Percentiles rank a stretch among this genome's conserved stretches.
Conservation (phyloP, 768 basidiomycete species). For the Pilatotrama ljubarskyi region DNA sequence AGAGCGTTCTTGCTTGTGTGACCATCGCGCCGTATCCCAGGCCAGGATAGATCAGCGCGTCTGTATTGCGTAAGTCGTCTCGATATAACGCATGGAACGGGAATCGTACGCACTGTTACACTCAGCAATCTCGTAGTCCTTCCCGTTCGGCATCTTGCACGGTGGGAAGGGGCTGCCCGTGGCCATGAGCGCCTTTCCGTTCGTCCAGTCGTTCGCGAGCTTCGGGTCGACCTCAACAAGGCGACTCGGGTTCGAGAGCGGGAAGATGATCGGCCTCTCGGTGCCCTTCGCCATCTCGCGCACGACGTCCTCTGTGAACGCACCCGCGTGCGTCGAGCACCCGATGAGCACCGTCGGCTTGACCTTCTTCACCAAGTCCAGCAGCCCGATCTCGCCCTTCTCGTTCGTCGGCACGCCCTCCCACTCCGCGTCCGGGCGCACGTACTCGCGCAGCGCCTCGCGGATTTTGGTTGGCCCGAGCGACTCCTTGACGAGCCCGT, state of each 20-base stretch:
- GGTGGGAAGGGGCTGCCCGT: conserved; percentile 85
- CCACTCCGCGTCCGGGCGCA: conserved; percentile 61
- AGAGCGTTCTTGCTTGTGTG: conserved; percentile 59
- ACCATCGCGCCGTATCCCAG: conserved; percentile 82
- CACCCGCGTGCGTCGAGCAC: conserved; percentile 74
- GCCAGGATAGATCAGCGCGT: conserved; percentile 83
- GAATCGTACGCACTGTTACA: conserved; percentile 55
- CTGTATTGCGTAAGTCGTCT: conserved; percentile 28
- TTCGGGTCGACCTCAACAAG: conserved; percentile 75
- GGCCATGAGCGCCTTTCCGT: conserved; percentile 76
- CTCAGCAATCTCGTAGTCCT: conserved; percentile 69
- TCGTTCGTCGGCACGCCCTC: conserved; percentile 36
- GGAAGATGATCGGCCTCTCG: conserved; percentile 80
- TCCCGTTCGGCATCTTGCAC: conserved; percentile 64
- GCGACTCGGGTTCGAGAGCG: conserved; percentile 78
- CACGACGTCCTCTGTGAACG: conserved; percentile 75
- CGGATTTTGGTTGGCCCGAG: conserved; percentile 46
- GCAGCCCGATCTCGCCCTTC: conserved; percentile 48
- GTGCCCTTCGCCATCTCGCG: conserved; percentile 65
- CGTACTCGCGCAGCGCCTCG: conserved; percentile 52
- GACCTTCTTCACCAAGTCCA: conserved; percentile 70
- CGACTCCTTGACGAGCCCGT: conserved; percentile 59
- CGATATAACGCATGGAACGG: no score
- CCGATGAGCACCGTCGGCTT: conserved; percentile 86
- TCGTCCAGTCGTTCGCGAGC: conserved; percentile 76